Conservation (phyloP, 805 yeast species). For the Metschnikowia noctiluminum region DNA sequence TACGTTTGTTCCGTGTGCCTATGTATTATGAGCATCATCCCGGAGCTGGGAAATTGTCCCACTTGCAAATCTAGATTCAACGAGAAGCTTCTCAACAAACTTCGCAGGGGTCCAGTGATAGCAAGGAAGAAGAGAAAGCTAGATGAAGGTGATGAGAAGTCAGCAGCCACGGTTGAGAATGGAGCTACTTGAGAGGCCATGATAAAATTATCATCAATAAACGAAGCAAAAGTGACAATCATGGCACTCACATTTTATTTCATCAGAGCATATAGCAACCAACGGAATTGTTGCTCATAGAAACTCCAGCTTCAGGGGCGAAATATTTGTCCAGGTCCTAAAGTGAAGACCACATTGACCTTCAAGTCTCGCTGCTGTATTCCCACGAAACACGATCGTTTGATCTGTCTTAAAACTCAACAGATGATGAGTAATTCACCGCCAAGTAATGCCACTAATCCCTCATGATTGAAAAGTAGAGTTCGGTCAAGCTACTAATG, state of each 20-base stretch:
- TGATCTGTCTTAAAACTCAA: too few relatives aligned
- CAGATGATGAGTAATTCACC: too few relatives aligned
- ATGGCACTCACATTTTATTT: not conserved
- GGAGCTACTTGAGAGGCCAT: not conserved
- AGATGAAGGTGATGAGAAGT: constrained; percentile 5
- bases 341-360: too few relatives aligned
- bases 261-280: not conserved
- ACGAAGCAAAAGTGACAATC: not conserved
- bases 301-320: too few relatives aligned
- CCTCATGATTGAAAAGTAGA: too few relatives aligned
- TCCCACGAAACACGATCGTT: too few relatives aligned
- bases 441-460: too few relatives aligned
- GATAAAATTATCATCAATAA: not conserved
- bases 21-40: constrained; percentile 70
- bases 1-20: constrained; percentile 93
- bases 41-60: constrained; percentile 70
- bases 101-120: constrained; percentile 61
- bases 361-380: too few relatives aligned
- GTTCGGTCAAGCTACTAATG: too few relatives aligned
- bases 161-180: not conserved
- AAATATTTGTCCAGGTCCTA: too few relatives aligned
- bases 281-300: too few relatives aligned
- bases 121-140: constrained; percentile 26
- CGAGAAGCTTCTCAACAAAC: constrained; percentile 50
- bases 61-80: constrained; percentile 83